phyloP scores from a whole-genome alignment of 345 rosid genomes.

The Linum usitatissimum region DNA sequence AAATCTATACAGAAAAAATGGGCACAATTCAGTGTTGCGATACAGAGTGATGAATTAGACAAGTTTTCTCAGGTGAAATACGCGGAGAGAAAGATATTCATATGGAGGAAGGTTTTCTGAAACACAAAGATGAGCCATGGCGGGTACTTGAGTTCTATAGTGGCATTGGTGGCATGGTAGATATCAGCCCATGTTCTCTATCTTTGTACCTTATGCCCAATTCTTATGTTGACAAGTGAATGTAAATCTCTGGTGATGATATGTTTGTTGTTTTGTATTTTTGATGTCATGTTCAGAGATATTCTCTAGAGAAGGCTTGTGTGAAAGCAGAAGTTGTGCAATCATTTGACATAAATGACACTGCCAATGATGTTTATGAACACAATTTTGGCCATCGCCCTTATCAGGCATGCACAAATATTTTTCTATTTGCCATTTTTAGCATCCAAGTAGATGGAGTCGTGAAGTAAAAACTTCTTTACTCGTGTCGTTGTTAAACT shows the following conservation, averaged over 20 bases:
- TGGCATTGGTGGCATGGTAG: constrained; percentile 88
- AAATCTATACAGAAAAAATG: too few relatives aligned
- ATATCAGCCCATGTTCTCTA: constrained; percentile 1
- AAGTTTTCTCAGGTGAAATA: too few relatives aligned
- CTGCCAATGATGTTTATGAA: constrained; percentile 80
- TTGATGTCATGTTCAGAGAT: constrained; percentile 35
- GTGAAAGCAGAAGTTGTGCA: constrained; percentile 51
- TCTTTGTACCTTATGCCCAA: not conserved
- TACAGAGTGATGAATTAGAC: too few relatives aligned
- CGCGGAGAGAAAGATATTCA: not conserved
- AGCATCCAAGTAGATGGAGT: not conserved
- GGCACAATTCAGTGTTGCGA: too few relatives aligned
- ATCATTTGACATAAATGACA: constrained; percentile 85
- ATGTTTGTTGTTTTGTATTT: constrained; percentile 5
- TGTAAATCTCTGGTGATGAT: not conserved
- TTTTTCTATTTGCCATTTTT: not conserved
- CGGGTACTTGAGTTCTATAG: constrained; percentile 87
- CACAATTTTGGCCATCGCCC: constrained; percentile 87
- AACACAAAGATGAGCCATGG: constrained; percentile 40
- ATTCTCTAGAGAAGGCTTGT: constrained; percentile 52
- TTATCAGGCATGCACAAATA: constrained; percentile 41
- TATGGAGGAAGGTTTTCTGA: not conserved
- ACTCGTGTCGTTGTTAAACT: too few relatives aligned
- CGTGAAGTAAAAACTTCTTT: too few relatives aligned
- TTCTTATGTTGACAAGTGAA: not conserved